phyloP scores from a whole-genome alignment of 768 basidiomycete species.

The Tephrocybe sp. region DNA sequence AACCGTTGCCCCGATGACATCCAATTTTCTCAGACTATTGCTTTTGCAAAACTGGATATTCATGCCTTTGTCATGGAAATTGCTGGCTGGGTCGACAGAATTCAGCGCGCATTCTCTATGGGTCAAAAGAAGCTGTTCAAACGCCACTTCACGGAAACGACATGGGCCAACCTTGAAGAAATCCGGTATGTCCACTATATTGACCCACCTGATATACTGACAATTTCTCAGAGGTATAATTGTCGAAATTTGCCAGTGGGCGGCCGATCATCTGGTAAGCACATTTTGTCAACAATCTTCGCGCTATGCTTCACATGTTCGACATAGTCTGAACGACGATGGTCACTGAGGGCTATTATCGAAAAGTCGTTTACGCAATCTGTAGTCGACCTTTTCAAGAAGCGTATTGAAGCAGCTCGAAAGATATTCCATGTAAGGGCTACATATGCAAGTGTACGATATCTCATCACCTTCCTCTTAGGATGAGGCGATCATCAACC shows the following conservation, averaged over 20 bases:
- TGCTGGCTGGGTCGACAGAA: constrained; percentile 1
- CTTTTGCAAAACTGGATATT: neutral
- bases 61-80: constrained; percentile 8
- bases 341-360: neutral
- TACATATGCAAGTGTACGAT: neutral
- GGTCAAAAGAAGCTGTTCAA: neutral
- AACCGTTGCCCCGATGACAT: too few relatives aligned
- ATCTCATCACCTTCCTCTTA: neutral
- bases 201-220: neutral
- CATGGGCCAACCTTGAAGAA: constrained; percentile 7
- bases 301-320: neutral
- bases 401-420: constrained; percentile 4
- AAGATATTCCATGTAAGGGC: constrained; percentile 3
- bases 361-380: neutral
- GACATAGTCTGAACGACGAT: constrained; percentile 1
- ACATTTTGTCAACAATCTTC: neutral
- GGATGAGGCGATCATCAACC: constrained; percentile 4
- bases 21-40: neutral
- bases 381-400: constrained; percentile 5
- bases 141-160: neutral
- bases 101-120: neutral
- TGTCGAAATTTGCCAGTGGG: constrained; percentile 14
- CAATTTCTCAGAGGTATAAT: constrained; percentile 3
- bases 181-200: constrained; percentile 7
- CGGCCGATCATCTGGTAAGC: constrained; percentile 3